Percentiles rank a stretch among this genome's conserved stretches.
Evolutionary conservation across 73 alveolate species (phyloP).

Genomic region (Uronychia setigera): DNA sequence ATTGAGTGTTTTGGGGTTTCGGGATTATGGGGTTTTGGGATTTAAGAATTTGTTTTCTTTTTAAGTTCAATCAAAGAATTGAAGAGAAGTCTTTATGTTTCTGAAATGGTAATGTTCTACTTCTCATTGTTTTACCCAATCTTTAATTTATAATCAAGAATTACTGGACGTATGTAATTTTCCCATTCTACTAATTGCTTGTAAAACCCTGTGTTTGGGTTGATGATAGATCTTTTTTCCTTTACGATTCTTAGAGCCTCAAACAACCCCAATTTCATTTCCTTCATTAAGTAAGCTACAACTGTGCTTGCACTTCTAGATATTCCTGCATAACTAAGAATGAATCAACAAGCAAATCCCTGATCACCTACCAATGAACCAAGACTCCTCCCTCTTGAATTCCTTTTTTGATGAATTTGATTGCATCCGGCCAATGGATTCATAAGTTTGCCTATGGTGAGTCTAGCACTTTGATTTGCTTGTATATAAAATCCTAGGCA

Average conservation of each 20-base stretch:
- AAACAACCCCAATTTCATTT: not conserved
- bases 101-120: too few relatives aligned
- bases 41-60: too few relatives aligned
- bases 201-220: slow-evolving; percentile 31
- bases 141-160: too few relatives aligned
- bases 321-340: slow-evolving; percentile 68
- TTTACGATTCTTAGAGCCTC: slow-evolving; percentile 9
- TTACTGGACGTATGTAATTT: not conserved
- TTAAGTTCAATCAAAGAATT: too few relatives aligned
- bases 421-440: not conserved
- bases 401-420: not conserved
- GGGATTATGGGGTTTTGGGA: too few relatives aligned
- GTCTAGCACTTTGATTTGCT: not conserved
- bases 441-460: not conserved
- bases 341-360: too few relatives aligned
- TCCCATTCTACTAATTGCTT: slow-evolving; percentile 9
- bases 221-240: slow-evolving; percentile 8
- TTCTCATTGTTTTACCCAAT: too few relatives aligned
- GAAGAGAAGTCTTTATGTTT: too few relatives aligned
- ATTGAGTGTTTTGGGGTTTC: too few relatives aligned
- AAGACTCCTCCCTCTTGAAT: not conserved
- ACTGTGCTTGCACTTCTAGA: slow-evolving; percentile 69
- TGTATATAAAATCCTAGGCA: not conserved
- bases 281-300: slow-evolving; percentile 70
- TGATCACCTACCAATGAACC: not conserved